Evolutionary conservation across 2,329 filamentous ascomycete genomes (phyloP), one percentile per base, ranked within the genome.

Genomic region (Colletotrichum theobromicola): DNA sequence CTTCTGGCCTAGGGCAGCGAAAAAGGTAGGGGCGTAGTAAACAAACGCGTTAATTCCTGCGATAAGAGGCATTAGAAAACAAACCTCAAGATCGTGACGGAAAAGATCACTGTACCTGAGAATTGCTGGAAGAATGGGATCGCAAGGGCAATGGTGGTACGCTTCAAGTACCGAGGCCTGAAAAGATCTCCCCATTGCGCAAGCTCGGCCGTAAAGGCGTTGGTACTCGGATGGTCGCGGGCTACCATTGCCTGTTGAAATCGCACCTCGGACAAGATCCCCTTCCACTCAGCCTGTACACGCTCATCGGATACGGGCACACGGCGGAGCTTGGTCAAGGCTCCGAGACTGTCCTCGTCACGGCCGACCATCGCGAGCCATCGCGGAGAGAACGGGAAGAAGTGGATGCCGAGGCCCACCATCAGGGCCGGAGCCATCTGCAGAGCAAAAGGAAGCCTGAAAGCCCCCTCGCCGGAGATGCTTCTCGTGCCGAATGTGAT

Each of bases 401-500:
- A 85, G 53, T 80, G 78, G 37, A 89, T 87, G 10, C 86, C 85
- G 34, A 79, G 58, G 60, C 84, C 81, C n/a, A 86, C 78, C 72
- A 83, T 78, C 5, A 84, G 76, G 12, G 84, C 85, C 6, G 84
- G 82, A 6, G 85, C 77, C 73, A 86, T 85, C 70, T 89, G 87
- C 7, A 89, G 79, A 5, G 84, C 80, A 71, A 88, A 88, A 0
- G 88, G 87, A 0, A 89, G 80, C 8, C 87, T 82, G 77, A 85
- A 89, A 4, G 87, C 80, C 79, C 82, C 83, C 76, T 87, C 83
- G 35, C 83, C 78, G 0, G 80, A 74, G 53, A 89, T 84, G 75
- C 83, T 82, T 7, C 83, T 80, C 1, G 88, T 90, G 1, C 85
- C 89, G 70, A 90, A 91, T 0, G 87, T 88, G 46, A 89, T 88